A percentile compares a stretch with the other conserved stretches of the same genome.
Evolutionary conservation across 805 yeast species (phyloP).

Genomic region (Monosporozyma solicola): DNA sequence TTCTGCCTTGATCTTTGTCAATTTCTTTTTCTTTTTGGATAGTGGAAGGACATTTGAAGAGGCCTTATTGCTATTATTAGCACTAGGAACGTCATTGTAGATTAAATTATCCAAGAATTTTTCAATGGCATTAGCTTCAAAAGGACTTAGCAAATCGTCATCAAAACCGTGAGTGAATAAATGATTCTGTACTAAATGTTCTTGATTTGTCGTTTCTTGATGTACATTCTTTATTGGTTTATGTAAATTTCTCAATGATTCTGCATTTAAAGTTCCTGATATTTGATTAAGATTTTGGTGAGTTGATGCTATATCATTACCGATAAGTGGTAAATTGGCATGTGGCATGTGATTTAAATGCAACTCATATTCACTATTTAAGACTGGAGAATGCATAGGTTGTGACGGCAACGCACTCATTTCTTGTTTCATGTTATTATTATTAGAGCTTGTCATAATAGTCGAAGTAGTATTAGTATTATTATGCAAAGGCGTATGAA

Average conservation of each 20-base stretch:
- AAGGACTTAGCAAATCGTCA: slow-evolving; percentile 20
- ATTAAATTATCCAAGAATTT: slow-evolving; percentile 25
- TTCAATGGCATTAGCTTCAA: slow-evolving; percentile 29
- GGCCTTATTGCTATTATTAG: not conserved
- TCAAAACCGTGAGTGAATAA: not conserved
- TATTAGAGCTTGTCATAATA: not conserved
- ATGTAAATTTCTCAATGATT: not conserved
- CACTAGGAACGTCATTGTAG: slow-evolving; percentile 3
- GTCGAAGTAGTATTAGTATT: not conserved
- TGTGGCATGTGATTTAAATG: not conserved
- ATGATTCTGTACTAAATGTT: not conserved
- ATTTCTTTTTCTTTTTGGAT: not conserved
- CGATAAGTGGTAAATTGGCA: not conserved
- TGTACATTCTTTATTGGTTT: not conserved
- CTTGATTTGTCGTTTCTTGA: not conserved
- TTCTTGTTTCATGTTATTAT: not conserved
- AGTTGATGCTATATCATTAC: not conserved
- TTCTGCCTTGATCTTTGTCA: not conserved
- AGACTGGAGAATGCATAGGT: not conserved
- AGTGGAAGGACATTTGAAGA: not conserved
- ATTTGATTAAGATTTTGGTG: not conserved
- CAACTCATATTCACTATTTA: not conserved
- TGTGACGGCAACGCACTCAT: not conserved
- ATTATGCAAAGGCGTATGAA: not conserved
- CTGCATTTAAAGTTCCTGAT: not conserved